Percentiles rank a stretch among this genome's conserved stretches.
Evolutionary conservation across 208 protist genomes (phyloP).

Genomic region (Leishmania braziliensis): DNA sequence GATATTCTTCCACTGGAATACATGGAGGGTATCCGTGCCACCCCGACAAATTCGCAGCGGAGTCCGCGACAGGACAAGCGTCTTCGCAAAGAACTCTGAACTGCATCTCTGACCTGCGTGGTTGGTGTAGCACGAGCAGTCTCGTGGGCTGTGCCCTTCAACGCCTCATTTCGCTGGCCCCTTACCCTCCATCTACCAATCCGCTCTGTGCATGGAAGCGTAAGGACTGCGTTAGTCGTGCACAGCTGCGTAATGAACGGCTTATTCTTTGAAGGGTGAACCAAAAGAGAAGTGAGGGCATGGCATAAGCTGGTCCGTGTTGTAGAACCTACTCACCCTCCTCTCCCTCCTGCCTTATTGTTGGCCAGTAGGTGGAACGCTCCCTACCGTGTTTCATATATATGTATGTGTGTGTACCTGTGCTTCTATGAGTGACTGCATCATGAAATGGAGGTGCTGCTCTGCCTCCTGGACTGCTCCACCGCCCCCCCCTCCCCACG

Average conservation of each 20-base stretch:
- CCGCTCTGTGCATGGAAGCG: background rate
- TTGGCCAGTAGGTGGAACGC: no score
- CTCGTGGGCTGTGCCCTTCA: background rate
- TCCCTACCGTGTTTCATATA: background rate
- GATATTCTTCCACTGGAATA: constrained; percentile 51
- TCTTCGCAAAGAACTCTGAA: constrained; percentile 43
- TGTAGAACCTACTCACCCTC: background rate
- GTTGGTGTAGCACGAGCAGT: background rate
- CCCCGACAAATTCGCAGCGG: constrained; percentile 36
- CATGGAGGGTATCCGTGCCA: constrained; percentile 38
- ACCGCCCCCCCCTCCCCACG: background rate
- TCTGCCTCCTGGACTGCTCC: background rate
- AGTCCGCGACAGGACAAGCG: constrained; percentile 51
- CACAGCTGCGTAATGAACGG: background rate
- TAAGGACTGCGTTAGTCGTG: no score
- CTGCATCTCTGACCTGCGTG: background rate
- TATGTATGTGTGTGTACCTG: background rate
- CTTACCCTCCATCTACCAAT: no score
- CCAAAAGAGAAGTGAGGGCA: background rate
- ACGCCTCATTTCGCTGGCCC: background rate
- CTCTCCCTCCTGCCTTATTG: background rate
- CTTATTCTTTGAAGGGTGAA: background rate
- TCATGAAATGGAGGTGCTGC: no score
- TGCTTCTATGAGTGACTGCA: no score
- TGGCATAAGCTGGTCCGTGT: background rate